Conservation (phyloP, 129 eudicot species). For the Ambrosia trifida region DNA sequence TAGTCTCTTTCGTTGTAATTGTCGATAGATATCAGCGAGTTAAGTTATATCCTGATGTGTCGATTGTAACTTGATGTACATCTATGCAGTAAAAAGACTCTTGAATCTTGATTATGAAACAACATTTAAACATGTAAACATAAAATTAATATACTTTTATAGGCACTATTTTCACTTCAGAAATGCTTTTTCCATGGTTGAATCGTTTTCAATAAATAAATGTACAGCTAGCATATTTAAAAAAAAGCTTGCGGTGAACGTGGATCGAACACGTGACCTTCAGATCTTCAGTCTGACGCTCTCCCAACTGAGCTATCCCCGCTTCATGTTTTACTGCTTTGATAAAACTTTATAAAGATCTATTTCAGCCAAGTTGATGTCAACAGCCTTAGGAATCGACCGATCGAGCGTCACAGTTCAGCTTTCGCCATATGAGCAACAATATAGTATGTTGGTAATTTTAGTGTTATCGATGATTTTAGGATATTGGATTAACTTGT, state of each 20-base stretch:
- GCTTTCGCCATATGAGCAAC: too few species aligned
- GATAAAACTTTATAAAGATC: too few species aligned
- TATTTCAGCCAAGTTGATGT: too few species aligned
- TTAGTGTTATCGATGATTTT: too few species aligned
- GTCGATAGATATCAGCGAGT: too few species aligned
- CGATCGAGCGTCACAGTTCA: too few species aligned
- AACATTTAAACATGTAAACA: not conserved
- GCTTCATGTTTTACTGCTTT: not conserved
- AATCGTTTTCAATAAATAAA: too few species aligned
- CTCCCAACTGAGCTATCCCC: conserved; percentile 63
- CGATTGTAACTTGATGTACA: conserved; percentile 8
- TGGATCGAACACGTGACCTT: conserved; percentile 99
- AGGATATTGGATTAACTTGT: too few species aligned
- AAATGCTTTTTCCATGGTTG: conserved; percentile 31
- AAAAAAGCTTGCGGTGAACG: conserved; percentile 70
- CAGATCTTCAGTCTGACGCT: conserved; percentile 90
- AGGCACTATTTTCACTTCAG: conserved; percentile 69
- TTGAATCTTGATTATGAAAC: not conserved
- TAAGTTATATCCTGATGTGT: conserved; percentile 45
- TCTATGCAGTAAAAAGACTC: not conserved
- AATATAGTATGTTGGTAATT: too few species aligned
- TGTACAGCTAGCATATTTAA: too few species aligned
- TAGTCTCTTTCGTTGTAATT: not conserved
- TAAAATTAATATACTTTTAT: conserved; percentile 55
- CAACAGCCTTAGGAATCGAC: too few species aligned